Evolutionary conservation across 176 grass and related monocot species (phyloP).

Genomic region (Paspalum vaginatum): DNA sequence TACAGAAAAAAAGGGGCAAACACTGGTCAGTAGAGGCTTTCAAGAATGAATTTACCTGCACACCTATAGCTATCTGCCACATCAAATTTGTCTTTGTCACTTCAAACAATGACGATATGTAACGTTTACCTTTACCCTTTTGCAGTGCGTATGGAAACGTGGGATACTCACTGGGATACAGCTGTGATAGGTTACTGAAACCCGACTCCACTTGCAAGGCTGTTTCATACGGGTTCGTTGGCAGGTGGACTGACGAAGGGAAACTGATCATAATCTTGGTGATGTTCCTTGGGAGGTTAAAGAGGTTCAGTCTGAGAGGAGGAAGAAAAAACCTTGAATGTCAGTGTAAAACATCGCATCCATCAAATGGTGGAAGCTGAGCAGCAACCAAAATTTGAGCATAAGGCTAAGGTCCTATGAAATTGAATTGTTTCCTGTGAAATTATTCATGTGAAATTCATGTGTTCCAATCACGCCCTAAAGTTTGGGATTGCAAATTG

Average conservation of each 20-base stretch:
- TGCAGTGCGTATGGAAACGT: conserved; percentile 62
- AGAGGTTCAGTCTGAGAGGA: conserved; percentile 27
- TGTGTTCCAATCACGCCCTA: no score
- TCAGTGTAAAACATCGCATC: background rate
- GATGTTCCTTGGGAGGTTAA: conserved; percentile 67
- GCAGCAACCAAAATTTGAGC: background rate
- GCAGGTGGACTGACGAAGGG: conserved; percentile 60
- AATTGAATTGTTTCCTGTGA: no score
- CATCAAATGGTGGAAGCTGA: background rate
- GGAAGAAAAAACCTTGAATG: background rate
- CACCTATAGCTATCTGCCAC: background rate
- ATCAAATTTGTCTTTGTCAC: background rate
- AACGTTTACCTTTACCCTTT: background rate
- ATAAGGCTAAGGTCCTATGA: no score
- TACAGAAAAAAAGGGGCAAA: background rate
- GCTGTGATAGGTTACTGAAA: conserved; percentile 47
- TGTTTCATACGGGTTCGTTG: conserved; percentile 41
- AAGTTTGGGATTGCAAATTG: no score
- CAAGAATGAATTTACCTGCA: background rate
- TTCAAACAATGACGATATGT: conserved; percentile 1
- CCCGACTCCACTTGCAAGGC: conserved; percentile 39
- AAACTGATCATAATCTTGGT: conserved; percentile 60
- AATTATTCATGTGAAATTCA: no score
- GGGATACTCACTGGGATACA: conserved; percentile 59
- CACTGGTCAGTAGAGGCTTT: background rate